Evolutionary conservation across 2,329 filamentous ascomycete genomes (phyloP).

Genomic region (Mycosphaerella sp.): DNA sequence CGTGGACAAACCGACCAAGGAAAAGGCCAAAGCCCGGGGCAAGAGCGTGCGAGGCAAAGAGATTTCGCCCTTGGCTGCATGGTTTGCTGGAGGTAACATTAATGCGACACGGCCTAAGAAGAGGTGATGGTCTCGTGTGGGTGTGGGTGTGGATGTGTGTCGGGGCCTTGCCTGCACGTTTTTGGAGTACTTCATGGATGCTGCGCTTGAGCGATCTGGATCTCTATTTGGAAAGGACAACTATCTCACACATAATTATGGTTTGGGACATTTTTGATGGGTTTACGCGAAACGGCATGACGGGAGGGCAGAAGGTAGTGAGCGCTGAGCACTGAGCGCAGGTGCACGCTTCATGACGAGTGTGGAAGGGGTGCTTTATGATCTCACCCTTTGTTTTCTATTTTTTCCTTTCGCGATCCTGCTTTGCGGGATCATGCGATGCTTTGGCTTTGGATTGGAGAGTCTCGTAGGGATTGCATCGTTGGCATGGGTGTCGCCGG

Average conservation of each 20-base stretch:
- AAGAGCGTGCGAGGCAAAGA: slow-evolving; percentile 23
- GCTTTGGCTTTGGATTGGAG: slow-evolving; percentile 1
- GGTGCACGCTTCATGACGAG: neutral
- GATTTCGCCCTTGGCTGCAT: slow-evolving; percentile 24
- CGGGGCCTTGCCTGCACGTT: neutral
- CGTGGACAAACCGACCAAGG: slow-evolving; percentile 12
- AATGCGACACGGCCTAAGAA: slow-evolving; percentile 13
- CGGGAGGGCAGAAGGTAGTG: neutral
- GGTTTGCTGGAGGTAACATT: slow-evolving; percentile 26
- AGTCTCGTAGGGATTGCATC: neutral
- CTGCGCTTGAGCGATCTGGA: neutral
- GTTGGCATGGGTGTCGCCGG: neutral
- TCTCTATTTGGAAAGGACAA: neutral
- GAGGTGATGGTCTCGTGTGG: neutral
- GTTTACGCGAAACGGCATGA: slow-evolving; percentile 2
- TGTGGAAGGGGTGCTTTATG: neutral
- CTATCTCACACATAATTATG: neutral
- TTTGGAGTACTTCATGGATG: neutral
- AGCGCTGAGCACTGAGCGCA: neutral
- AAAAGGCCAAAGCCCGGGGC: slow-evolving; percentile 19
- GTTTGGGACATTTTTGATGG: neutral
- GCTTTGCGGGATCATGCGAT: neutral
- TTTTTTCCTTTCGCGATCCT: neutral
- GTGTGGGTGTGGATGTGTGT: neutral
- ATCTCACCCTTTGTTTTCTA: neutral